Base-by-base conservation (phyloP, 2,329 filamentous ascomycete genomes). In the Neofusicoccum sp. region DNA sequence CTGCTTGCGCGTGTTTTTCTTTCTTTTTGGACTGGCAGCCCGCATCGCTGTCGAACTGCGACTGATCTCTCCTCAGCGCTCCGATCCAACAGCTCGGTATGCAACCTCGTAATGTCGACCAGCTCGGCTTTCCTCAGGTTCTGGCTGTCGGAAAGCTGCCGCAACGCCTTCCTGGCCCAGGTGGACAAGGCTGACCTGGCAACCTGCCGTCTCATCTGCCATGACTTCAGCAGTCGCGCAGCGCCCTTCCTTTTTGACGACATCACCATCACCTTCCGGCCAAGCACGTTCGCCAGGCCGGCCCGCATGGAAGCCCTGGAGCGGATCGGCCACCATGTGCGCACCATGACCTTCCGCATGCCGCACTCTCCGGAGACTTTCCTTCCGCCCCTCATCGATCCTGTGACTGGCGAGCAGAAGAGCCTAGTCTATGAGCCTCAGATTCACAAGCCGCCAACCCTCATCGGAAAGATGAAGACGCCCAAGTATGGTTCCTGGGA, bases 381-480 rank as follows among this genome's bases (percentile, higher is more conserved):
- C 73, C 82, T 96, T 7, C 90, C 92, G 14, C 92, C 92, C n/a
- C 84, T 97, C 49, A 83, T 96, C 43, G 89, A 96, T 73, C 90
- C 91, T 3, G 75, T 83, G 66, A 92, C 88, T 8, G 92, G 92
- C 47, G 86, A 87, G 66, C 91, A 96, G 80, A 86, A 92, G 71
- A 86, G 82, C 69, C 96, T 96, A 76, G 80, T 93, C 54, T 96
- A 96, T 79, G 89, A 87, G 63, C 92, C 93, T 14, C 89, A 92
- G 71, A 86, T 81, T 7, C 73, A 78, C 45, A 70, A 85, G 2
- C 87, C 87, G 44, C 85, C 86, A 73, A 84, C 84, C 34, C 66
- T 70, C 31, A 67, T 86, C 82, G 61, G 85, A 49, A 78, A 87
- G 68, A 82, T 85, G 66, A 81, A 77, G 69, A 71, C 87, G 61